Conservation (phyloP, 129 eudicot species). For the Dittrichia graveolens region DNA sequence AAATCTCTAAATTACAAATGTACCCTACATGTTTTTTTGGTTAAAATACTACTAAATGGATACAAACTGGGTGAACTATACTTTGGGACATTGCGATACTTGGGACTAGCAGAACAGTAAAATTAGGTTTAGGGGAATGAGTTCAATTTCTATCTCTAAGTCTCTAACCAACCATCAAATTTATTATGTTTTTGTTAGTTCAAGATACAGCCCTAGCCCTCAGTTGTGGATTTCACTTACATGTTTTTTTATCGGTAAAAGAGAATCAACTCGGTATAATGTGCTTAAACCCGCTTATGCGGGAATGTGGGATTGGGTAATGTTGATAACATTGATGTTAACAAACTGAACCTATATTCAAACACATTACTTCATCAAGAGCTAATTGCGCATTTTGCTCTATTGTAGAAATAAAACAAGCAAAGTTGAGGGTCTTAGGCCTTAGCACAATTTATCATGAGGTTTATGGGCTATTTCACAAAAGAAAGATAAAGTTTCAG, state of each 20-base stretch:
- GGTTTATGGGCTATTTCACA: constrained; percentile 24
- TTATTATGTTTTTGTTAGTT: no score
- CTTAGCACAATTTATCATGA: not conserved
- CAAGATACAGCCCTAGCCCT: not conserved
- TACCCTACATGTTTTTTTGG: not conserved
- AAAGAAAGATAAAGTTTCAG: not conserved
- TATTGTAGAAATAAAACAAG: constrained; percentile 9
- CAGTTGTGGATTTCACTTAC: not conserved
- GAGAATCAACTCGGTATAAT: not conserved
- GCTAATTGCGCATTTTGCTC: not conserved
- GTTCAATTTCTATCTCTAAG: no score
- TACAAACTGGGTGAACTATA: no score
- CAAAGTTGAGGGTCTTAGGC: constrained; percentile 9
- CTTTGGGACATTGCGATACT: no score
- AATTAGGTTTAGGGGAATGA: no score
- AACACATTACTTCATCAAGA: constrained; percentile 1
- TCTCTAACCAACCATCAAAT: no score
- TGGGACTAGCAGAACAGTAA: no score
- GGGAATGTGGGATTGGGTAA: no score
- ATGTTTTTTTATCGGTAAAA: not conserved
- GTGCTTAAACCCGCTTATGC: not conserved
- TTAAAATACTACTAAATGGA: no score
- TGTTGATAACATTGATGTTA: not conserved
- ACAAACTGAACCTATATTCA: not conserved
- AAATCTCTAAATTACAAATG: not conserved